A percentile compares a stretch with the other conserved stretches of the same genome.
Evolutionary conservation across 139 green algal species (phyloP).

Genomic region (Diplosphaera chodatii): DNA sequence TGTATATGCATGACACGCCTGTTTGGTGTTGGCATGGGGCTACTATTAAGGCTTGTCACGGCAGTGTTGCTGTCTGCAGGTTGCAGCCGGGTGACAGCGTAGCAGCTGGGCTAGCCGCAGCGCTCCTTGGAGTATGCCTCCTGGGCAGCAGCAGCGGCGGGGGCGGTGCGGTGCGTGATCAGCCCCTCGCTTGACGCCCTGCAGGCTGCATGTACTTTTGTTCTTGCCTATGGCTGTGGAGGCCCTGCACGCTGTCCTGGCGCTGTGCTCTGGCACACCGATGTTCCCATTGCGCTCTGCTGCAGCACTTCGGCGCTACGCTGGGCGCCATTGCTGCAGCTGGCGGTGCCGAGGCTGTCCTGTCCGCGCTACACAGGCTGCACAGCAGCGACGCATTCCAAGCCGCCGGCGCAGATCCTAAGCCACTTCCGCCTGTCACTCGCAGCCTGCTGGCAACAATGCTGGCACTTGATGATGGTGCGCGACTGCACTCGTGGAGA

Average conservation of each 20-base stretch:
- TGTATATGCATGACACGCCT: too few species aligned
- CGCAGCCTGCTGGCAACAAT: slow-evolving; percentile 32
- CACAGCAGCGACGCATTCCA: slow-evolving; percentile 20
- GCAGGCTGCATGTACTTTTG: too few species aligned
- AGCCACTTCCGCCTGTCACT: slow-evolving; percentile 33
- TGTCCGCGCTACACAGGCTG: background rate
- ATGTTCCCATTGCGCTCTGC: too few species aligned
- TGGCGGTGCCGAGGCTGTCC: background rate
- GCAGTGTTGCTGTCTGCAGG: too few species aligned
- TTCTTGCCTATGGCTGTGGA: too few species aligned
- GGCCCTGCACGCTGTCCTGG: too few species aligned
- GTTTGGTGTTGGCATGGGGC: too few species aligned
- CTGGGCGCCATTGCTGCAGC: background rate
- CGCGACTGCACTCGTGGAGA: too few species aligned
- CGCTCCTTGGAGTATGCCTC: background rate
- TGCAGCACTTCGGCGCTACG: background rate
- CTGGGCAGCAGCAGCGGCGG: background rate
- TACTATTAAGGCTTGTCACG: too few species aligned
- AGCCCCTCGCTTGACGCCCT: too few species aligned
- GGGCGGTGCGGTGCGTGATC: too few species aligned
- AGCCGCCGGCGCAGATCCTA: background rate
- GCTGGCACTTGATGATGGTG: slow-evolving; percentile 10
- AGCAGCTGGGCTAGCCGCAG: background rate
- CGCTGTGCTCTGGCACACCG: too few species aligned
- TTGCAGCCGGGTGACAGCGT: background rate